Evolutionary conservation across 306 rosid genomes (phyloP).

Genomic region (Medicago lupulina): DNA sequence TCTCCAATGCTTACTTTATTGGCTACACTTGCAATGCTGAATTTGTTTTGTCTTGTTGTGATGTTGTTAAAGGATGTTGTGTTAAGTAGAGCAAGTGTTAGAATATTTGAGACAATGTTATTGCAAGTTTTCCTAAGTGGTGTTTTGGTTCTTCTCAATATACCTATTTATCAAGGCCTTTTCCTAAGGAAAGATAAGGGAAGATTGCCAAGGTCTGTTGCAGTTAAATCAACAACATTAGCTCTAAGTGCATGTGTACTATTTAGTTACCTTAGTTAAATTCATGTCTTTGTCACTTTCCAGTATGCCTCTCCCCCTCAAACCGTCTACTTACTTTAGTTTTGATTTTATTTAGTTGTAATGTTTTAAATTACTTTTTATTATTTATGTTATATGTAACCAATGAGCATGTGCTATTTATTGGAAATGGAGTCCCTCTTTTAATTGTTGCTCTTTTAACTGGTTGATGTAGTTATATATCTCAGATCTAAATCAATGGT

Average conservation of each 20-base stretch:
- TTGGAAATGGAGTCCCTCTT: no score
- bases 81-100: neutral
- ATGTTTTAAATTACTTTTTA: no score
- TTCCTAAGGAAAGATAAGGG: slow-evolving; percentile 69
- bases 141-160: slow-evolving; percentile 58
- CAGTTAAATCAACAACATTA: slow-evolving; percentile 37
- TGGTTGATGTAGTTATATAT: no score
- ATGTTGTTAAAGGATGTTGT: slow-evolving; percentile 45
- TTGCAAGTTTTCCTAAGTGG: slow-evolving; percentile 64
- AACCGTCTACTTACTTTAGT: no score
- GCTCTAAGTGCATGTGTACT: slow-evolving; percentile 34
- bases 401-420: no score
- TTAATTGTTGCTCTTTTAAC: no score
- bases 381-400: no score
- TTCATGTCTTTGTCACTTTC: neutral
- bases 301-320: no score
- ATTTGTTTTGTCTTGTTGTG: slow-evolving; percentile 61
- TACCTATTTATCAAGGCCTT: slow-evolving; percentile 67
- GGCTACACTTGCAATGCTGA: slow-evolving; percentile 61
- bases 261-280: neutral
- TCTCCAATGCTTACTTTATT: slow-evolving; percentile 62
- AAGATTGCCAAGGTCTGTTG: slow-evolving; percentile 55
- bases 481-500: no score
- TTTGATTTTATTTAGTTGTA: no score
- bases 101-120: slow-evolving; percentile 44